Evolutionary conservation across 1,284 basidiomycete species (phyloP).

Genomic region (Leccinum glutinopallens): DNA sequence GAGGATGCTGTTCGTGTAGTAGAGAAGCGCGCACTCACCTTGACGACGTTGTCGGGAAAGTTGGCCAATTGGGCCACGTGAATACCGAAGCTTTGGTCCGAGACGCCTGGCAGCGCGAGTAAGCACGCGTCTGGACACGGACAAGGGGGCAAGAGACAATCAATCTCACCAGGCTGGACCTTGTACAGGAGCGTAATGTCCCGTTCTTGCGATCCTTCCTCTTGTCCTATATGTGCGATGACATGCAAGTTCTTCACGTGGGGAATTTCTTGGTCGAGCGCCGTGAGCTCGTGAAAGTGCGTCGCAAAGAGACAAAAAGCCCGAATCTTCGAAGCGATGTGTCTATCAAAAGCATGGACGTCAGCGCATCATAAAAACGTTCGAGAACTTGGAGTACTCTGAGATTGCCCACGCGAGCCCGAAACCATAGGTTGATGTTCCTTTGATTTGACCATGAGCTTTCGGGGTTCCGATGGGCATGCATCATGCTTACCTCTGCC

Average conservation of each 20-base stretch:
- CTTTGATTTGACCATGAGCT: slow-evolving; percentile 36
- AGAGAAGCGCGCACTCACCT: slow-evolving; percentile 48
- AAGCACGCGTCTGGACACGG: slow-evolving; percentile 6
- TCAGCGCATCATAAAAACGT: neutral
- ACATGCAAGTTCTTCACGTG: slow-evolving; percentile 97
- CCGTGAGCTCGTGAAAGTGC: slow-evolving; percentile 97
- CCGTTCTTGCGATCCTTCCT: slow-evolving; percentile 65
- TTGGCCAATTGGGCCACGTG: slow-evolving; percentile 97
- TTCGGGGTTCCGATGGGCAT: neutral
- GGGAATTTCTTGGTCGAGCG: slow-evolving; percentile 74
- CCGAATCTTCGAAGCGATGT: slow-evolving; percentile 90
- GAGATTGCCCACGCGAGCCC: slow-evolving; percentile 99
- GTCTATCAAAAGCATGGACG: slow-evolving; percentile 48
- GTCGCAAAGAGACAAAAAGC: slow-evolving; percentile 97
- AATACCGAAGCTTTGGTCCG: slow-evolving; percentile 98
- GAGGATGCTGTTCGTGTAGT: neutral
- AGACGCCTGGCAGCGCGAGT: slow-evolving; percentile 55
- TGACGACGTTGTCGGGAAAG: slow-evolving; percentile 93
- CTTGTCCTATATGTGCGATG: slow-evolving; percentile 84
- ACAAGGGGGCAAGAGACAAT: neutral
- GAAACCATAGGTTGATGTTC: slow-evolving; percentile 98
- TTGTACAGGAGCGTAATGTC: slow-evolving; percentile 96
- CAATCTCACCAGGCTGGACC: slow-evolving; percentile 79
- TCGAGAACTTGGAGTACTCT: slow-evolving; percentile 56
- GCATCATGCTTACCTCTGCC: slow-evolving; percentile 68